These are phyloP conservation scores for Mesembryanthemum crystallinum DNA, from an alignment of 148 eudicot genomes.

Conservation along the genomic window DNA sequence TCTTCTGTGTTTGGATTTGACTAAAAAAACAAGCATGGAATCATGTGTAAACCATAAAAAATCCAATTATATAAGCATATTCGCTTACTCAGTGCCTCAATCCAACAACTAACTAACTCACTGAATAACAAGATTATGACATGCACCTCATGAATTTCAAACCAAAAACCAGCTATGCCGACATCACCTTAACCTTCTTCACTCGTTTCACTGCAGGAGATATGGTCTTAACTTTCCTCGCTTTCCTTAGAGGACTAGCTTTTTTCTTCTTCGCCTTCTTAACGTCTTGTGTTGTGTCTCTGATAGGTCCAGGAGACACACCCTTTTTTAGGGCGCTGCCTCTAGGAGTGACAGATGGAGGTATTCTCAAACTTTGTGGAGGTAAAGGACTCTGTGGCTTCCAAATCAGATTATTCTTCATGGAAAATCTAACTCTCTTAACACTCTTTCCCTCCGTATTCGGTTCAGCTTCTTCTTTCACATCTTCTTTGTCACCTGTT, in stretches of 20 bases:
- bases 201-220: slow-evolving; percentile 51
- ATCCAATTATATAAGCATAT: slow-evolving; percentile 19
- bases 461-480: slow-evolving; percentile 21
- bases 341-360: slow-evolving; percentile 86
- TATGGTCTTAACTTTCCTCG: slow-evolving; percentile 45
- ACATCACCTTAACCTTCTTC: slow-evolving; percentile 44
- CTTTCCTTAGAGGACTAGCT: slow-evolving; percentile 45
- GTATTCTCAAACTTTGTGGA: slow-evolving; percentile 76
- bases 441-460: slow-evolving; percentile 55
- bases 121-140: slow-evolving; percentile 23
- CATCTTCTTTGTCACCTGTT: slow-evolving; percentile 26
- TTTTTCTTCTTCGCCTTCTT: slow-evolving; percentile 64
- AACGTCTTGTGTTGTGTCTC: slow-evolving; percentile 41
- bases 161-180: slow-evolving; percentile 28
- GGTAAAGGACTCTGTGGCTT: slow-evolving; percentile 85
- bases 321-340: slow-evolving; percentile 97
- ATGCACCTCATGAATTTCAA: slow-evolving; percentile 28
- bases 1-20: slow-evolving; percentile 12
- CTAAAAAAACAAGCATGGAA: slow-evolving; percentile 1
- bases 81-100: background rate
- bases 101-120: slow-evolving; percentile 13
- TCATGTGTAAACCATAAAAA: slow-evolving; percentile 20
- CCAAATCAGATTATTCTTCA: slow-evolving; percentile 93
- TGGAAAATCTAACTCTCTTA: slow-evolving; percentile 75
- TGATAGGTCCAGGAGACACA: slow-evolving; percentile 76